Evolutionary conservation across 805 yeast species (phyloP).

Genomic region (Barnettozyma salicaria): DNA sequence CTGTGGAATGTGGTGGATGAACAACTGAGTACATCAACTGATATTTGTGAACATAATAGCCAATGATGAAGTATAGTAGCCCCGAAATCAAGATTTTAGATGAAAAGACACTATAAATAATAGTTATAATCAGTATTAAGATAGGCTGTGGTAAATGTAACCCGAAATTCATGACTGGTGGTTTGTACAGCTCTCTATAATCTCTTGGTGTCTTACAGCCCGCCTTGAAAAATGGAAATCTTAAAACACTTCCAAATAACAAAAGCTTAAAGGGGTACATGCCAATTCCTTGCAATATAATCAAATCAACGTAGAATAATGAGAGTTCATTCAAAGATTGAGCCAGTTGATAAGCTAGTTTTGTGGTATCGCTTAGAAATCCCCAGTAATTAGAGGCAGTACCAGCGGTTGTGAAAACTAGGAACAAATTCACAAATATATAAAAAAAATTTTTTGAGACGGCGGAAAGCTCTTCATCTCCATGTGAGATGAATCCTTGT

Average conservation of each 20-base stretch:
- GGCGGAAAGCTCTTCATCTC: constrained; percentile 86
- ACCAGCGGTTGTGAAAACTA: constrained; percentile 92
- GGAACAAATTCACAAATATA: constrained; percentile 86
- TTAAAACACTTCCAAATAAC: constrained; percentile 68
- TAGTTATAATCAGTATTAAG: constrained; percentile 73
- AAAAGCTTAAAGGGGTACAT: constrained; percentile 86
- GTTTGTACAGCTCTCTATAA: constrained; percentile 65
- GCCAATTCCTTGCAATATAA: constrained; percentile 77
- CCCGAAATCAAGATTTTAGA: constrained; percentile 85
- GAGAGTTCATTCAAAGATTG: constrained; percentile 74
- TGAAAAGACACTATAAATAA: constrained; percentile 84
- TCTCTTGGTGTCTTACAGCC: constrained; percentile 81
- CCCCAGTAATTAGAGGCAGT: constrained; percentile 81
- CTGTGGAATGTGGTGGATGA: constrained; percentile 95
- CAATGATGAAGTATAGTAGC: constrained; percentile 72
- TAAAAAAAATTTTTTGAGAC: constrained; percentile 92
- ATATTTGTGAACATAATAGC: constrained; percentile 86
- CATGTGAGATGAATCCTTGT: constrained; percentile 88
- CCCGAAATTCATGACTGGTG: constrained; percentile 91
- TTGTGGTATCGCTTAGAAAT: constrained; percentile 79
- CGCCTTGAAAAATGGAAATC: constrained; percentile 61
- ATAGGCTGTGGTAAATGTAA: constrained; percentile 88
- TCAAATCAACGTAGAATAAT: constrained; percentile 83
- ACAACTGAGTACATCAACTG: constrained; percentile 85
- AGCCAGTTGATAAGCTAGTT: constrained; percentile 82